Evolutionary conservation across 106 monocot species (phyloP).

Genomic region (Apostasia shenzhenica): DNA sequence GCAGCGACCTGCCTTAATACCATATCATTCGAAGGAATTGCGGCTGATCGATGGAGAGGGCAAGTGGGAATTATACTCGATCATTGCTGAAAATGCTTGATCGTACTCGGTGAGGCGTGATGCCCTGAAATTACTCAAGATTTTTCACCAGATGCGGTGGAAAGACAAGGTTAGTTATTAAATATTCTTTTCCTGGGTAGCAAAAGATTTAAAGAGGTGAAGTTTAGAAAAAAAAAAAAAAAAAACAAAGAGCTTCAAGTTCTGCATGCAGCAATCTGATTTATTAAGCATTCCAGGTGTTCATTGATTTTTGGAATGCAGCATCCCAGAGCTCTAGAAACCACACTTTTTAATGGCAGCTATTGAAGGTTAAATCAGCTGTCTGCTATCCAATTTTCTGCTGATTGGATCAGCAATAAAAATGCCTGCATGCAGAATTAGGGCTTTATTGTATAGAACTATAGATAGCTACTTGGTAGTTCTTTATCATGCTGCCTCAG

Average conservation of each 20-base stretch:
- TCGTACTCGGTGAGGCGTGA: not conserved
- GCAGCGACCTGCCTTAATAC: conserved; percentile 66
- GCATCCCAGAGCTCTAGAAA: not conserved
- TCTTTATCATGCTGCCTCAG: not conserved
- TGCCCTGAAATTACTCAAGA: not conserved
- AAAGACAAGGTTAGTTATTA: not conserved
- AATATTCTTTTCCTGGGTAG: too few species aligned
- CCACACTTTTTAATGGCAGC: not conserved
- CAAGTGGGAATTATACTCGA: conserved; percentile 49
- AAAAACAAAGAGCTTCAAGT: not conserved
- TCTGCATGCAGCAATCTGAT: not conserved
- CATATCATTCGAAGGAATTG: conserved; percentile 61
- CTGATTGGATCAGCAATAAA: not conserved
- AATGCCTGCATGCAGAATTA: not conserved
- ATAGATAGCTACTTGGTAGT: conserved; percentile 2
- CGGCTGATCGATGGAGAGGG: conserved; percentile 66
- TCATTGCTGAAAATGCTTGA: conserved; percentile 12
- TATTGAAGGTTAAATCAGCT: not conserved
- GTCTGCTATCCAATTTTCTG: conserved; percentile 1
- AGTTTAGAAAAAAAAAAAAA: not conserved
- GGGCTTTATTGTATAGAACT: not conserved
- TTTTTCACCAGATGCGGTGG: not conserved
- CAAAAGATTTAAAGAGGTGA: too few species aligned
- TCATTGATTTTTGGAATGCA: not conserved
- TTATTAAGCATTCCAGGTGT: too few species aligned